These are phyloP conservation scores for Haplosporangium sp. DNA, from an alignment of 371 early-diverging fungal species.

Conservation along the genomic window DNA sequence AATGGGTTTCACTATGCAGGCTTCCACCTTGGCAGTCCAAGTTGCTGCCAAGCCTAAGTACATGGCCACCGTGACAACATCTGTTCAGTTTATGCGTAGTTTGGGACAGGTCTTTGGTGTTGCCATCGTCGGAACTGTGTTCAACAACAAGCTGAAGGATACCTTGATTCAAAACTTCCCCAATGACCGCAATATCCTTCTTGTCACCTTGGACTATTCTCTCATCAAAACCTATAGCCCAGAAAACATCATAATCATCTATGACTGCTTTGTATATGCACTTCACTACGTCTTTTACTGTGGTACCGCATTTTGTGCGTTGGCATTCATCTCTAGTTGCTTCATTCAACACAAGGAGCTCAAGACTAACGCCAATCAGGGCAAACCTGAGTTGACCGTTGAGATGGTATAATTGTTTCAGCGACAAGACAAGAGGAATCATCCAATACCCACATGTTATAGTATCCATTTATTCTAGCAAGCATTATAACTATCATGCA, in stretches of 20 bases:
- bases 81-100: slow-evolving; percentile 60
- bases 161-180: slow-evolving; percentile 20
- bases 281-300: slow-evolving; percentile 40
- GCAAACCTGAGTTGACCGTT: slow-evolving; percentile 35
- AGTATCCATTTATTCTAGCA: too few species aligned
- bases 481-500: too few species aligned
- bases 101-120: slow-evolving; percentile 69
- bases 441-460: background rate
- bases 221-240: slow-evolving; percentile 4
- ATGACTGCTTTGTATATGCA: slow-evolving; percentile 23
- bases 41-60: too few species aligned
- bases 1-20: slow-evolving; percentile 52
- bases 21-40: too few species aligned
- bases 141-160: slow-evolving; percentile 58
- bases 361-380: slow-evolving; percentile 44
- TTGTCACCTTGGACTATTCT: slow-evolving; percentile 16
- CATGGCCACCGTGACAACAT: slow-evolving; percentile 55
- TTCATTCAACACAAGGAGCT: slow-evolving; percentile 48
- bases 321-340: slow-evolving; percentile 32
- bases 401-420: slow-evolving; percentile 24
- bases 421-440: background rate
- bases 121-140: slow-evolving; percentile 63
- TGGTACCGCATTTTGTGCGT: slow-evolving; percentile 20
- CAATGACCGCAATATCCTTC: background rate
- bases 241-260: background rate